Evolutionary conservation across 306 rosid genomes (phyloP).

Genomic region (Erythrophleum fordii): DNA sequence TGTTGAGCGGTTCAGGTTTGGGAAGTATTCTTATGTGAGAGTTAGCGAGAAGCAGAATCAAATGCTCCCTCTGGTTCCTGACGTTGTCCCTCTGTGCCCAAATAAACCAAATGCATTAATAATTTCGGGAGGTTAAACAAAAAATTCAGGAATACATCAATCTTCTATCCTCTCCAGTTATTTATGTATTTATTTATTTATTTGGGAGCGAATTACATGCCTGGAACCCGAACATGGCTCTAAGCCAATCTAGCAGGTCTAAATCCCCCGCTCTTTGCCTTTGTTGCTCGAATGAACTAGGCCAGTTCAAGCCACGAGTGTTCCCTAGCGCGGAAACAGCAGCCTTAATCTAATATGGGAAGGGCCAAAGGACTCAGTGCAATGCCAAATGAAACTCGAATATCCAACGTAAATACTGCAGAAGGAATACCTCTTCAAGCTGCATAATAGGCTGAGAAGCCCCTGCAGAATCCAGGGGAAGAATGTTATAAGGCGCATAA

Average conservation of each 20-base stretch:
- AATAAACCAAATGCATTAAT: slow-evolving; percentile 39
- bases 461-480: slow-evolving; percentile 96
- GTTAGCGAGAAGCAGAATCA: slow-evolving; percentile 89
- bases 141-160: neutral
- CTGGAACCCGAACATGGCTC: slow-evolving; percentile 98
- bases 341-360: slow-evolving; percentile 75
- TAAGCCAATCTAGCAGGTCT: slow-evolving; percentile 96
- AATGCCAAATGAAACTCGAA: slow-evolving; percentile 36
- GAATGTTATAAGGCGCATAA: slow-evolving; percentile 91
- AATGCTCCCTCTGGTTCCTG: slow-evolving; percentile 97
- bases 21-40: slow-evolving; percentile 85
- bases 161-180: neutral
- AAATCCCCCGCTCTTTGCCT: slow-evolving; percentile 83
- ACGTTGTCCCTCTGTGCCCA: slow-evolving; percentile 84
- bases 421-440: slow-evolving; percentile 81
- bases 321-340: slow-evolving; percentile 80
- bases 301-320: slow-evolving; percentile 91
- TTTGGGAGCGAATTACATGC: slow-evolving; percentile 43
- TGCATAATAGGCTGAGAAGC: slow-evolving; percentile 96
- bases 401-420: slow-evolving; percentile 12
- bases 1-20: slow-evolving; percentile 95
- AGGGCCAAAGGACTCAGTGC: slow-evolving; percentile 32
- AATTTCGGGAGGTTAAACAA: neutral
- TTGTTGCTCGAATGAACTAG: slow-evolving; percentile 73
- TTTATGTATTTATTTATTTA: no score